These are phyloP conservation scores for Dactylellina leptospora DNA, from an alignment of 2,329 filamentous ascomycete genomes.

Conservation along the genomic window DNA sequence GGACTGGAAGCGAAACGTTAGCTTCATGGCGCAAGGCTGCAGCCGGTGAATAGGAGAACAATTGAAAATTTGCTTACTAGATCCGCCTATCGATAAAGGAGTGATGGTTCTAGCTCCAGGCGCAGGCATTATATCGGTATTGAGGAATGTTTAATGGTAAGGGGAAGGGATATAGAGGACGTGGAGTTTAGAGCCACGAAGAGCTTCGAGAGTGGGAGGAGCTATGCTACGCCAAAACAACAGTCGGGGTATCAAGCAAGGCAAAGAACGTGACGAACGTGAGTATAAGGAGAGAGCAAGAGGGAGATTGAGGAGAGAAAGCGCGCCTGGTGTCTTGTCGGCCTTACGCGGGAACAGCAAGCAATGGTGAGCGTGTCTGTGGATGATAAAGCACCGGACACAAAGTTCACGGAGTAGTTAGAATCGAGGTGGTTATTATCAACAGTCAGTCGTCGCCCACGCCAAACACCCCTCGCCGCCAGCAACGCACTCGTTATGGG, in stretches of 20 bases:
- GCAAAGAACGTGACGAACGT: no score
- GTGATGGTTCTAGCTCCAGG: slow-evolving; percentile 38
- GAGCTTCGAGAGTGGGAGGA: background rate
- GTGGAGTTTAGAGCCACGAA: slow-evolving; percentile 3
- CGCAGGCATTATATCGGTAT: slow-evolving; percentile 36
- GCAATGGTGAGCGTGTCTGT: no score
- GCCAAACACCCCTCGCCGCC: no score
- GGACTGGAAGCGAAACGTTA: slow-evolving; percentile 59
- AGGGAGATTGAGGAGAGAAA: no score
- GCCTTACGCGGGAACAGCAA: no score
- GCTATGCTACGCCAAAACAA: background rate
- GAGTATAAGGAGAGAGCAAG: no score
- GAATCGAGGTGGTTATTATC: no score
- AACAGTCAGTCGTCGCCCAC: no score
- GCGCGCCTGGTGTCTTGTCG: no score
- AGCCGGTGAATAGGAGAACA: background rate
- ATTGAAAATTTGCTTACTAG: slow-evolving; percentile 22
- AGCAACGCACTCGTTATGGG: no score
- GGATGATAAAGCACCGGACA: no score
- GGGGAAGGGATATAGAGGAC: background rate
- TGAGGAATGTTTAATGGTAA: background rate
- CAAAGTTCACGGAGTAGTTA: no score
- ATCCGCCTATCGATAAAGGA: slow-evolving; percentile 52
- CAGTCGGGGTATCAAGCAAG: background rate
- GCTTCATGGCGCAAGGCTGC: slow-evolving; percentile 7